These are phyloP conservation scores for Fraxinus dipetala DNA, from an alignment of 305 asterid species.

Conservation along the genomic window DNA sequence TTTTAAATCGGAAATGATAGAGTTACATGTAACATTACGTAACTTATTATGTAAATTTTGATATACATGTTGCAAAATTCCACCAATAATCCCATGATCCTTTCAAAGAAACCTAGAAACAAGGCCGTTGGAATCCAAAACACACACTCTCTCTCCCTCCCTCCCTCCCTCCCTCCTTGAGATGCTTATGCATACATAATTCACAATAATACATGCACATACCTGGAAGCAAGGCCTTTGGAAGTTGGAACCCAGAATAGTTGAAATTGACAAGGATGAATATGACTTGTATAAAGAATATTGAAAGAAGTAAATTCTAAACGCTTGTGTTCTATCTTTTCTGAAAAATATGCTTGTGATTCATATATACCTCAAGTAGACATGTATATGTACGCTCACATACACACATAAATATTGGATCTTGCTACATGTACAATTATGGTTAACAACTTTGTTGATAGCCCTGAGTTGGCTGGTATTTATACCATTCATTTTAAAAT, in stretches of 20 bases:
- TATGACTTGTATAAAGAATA: slow-evolving; percentile 20
- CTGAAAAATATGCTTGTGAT: slow-evolving; percentile 18
- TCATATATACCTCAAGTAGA: slow-evolving; percentile 12
- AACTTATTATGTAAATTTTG: no score
- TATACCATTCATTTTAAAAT: no score
- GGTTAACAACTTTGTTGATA: no score
- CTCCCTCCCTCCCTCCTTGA: neutral
- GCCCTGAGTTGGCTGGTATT: no score
- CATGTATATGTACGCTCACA: neutral
- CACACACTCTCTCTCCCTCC: neutral
- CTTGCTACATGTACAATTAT: no score
- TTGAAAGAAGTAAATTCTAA: slow-evolving; percentile 27
- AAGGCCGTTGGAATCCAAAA: neutral
- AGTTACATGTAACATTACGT: no score
- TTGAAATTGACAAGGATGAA: slow-evolving; percentile 26
- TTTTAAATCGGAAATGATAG: no score
- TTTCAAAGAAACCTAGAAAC: neutral
- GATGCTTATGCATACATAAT: neutral
- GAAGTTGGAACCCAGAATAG: neutral
- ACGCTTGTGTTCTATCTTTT: slow-evolving; percentile 27
- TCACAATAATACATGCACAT: neutral
- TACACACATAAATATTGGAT: neutral
- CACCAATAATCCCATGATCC: neutral
- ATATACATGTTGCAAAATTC: neutral
- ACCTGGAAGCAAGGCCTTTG: neutral